These are phyloP conservation scores for Candida multigemmis DNA, from an alignment of 805 yeast species.

Conservation along the genomic window DNA sequence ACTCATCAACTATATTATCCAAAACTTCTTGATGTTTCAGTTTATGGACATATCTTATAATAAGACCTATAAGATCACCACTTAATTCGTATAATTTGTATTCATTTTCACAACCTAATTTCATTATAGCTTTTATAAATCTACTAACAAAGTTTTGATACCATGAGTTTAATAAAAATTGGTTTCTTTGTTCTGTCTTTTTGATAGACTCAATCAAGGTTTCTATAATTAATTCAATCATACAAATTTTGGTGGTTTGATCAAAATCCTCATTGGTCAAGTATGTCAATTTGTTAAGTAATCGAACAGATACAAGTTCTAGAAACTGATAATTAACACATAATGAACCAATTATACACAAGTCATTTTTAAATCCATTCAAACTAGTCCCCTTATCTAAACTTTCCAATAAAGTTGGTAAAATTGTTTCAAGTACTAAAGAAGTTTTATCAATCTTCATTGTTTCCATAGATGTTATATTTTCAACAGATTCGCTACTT, in stretches of 20 bases:
- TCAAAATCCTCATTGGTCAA: neutral
- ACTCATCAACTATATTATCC: conserved; percentile 24
- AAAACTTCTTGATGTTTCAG: conserved; percentile 39
- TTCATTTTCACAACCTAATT: too few relatives aligned
- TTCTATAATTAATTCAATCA: conserved; percentile 9
- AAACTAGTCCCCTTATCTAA: conserved; percentile 8
- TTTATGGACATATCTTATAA: conserved; percentile 28
- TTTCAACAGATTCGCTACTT: too few relatives aligned
- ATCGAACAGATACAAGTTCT: conserved; percentile 34
- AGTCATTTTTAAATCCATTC: conserved; percentile 7
- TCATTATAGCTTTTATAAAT: conserved; percentile 12
- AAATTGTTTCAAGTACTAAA: conserved; percentile 14
- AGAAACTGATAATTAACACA: conserved; percentile 34
- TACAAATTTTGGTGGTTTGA: conserved; percentile 2
- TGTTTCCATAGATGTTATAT: too few relatives aligned
- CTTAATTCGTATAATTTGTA: conserved; percentile 16
- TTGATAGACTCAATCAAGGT: conserved; percentile 15
- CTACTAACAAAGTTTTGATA: conserved; percentile 33
- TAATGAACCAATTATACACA: conserved; percentile 13
- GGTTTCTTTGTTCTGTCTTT: conserved; percentile 18
- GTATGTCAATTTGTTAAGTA: conserved; percentile 27
- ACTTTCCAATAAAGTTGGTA: conserved; percentile 15
- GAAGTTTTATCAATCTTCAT: conserved; percentile 4
- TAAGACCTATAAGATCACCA: conserved; percentile 33
- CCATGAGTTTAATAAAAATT: conserved; percentile 34